Evolutionary conservation across 2,329 filamentous ascomycete genomes (phyloP), one percentile per base, ranked within the genome.

Genomic region (Aureobasidium namibiae): DNA sequence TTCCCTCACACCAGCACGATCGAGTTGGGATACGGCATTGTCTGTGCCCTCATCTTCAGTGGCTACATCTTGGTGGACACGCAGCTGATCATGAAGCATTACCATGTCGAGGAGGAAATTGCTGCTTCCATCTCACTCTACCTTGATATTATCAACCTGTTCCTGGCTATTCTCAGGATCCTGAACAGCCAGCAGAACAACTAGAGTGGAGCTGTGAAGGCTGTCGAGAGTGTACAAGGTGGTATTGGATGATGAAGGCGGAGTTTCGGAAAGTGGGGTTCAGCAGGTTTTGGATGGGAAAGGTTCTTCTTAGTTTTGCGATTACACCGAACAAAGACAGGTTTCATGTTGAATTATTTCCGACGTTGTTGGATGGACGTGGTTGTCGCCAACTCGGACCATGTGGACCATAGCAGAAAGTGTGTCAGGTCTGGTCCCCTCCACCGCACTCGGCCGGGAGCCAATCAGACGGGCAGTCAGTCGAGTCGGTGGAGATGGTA

Each of bases 71-170:
- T 99, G 48, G 90, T 97, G 48, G 94, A 99, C 72, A 99, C 94
- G 0, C 94, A 99, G 80, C 78, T 99, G 67, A 85, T 99, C 63
- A 88, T 99, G 83, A 85, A 92, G 69, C 89, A 96, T 74, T 94
- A 96, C 76, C 92, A 97, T 70, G 90, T 96, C 56, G 94, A 99
- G 76, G 92, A 96, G 81, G 92, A 96, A 80, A 96, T 97, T 71
- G 91, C 92, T 7, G 92, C 92, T 52, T 66, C 68, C 24, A 96
- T 99, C 74, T 94, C 89, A 70, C 81, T 99, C 50, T 99, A 99
- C 73, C 82, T 99, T 52, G 92, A 97, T 73, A 86, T 97, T 64
- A 90, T 97, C 79, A 99, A 99, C 81, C 75, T 99, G 65, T 99
- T 99, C 84, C 80, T 99, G 65, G 88, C 90, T 56, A 99, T 99